Evolutionary conservation across 2,329 filamentous ascomycete species (phyloP).

Genomic region (Pseudogymnoascus sp.): DNA sequence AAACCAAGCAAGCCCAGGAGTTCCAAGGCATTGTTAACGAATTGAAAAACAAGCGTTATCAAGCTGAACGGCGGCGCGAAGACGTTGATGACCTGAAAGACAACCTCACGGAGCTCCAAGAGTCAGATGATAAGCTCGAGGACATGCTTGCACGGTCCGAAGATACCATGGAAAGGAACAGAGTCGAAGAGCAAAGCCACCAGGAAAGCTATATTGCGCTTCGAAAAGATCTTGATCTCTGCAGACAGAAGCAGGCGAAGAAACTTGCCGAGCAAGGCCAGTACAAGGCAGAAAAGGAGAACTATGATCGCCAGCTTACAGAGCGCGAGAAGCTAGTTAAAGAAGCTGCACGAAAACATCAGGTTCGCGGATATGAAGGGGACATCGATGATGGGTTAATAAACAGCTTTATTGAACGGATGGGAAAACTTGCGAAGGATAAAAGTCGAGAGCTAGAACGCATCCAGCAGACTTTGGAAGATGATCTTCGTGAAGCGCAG

Average conservation of each 20-base stretch:
- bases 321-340: conserved; percentile 67
- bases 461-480: conserved; percentile 62
- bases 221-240: conserved; percentile 39
- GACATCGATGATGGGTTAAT: conserved; percentile 68
- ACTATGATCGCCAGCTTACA: conserved; percentile 72
- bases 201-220: conserved; percentile 59
- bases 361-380: conserved; percentile 76
- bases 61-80: conserved; percentile 61
- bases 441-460: conserved; percentile 73
- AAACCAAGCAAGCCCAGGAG: conserved; percentile 64
- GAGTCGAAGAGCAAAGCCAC: conserved; percentile 54
- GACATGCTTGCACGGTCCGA: conserved; percentile 70
- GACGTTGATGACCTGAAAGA: conserved; percentile 62
- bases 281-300: conserved; percentile 77
- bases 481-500: conserved; percentile 69
- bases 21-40: conserved; percentile 69
- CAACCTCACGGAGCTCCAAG: conserved; percentile 68
- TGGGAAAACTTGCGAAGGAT: conserved; percentile 67
- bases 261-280: conserved; percentile 64
- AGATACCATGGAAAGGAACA: conserved; percentile 59
- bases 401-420: conserved; percentile 66
- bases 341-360: conserved; percentile 67
- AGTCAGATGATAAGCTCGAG: conserved; percentile 70
- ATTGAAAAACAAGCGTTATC: conserved; percentile 67
- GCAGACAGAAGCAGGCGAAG: conserved; percentile 40